Evolutionary conservation across 2,329 filamentous ascomycete species (phyloP).

Genomic region (Talaromyces atroroseus): DNA sequence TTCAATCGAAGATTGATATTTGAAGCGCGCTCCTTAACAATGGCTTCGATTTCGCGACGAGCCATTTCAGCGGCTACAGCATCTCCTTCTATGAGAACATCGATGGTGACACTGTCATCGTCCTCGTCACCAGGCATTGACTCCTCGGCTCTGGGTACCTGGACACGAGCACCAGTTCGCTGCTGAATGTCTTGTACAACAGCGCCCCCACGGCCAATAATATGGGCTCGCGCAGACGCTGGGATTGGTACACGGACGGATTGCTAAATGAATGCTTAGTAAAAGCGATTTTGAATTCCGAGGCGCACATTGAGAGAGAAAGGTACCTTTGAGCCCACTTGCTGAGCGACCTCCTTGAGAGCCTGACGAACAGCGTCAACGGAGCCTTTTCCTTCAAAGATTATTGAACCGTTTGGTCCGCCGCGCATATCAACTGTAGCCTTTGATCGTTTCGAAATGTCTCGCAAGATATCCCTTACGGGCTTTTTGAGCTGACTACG

Average conservation of each 20-base stretch:
- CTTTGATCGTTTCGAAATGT: conserved; percentile 88
- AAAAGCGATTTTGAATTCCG: not conserved
- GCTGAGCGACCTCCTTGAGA: conserved; percentile 79
- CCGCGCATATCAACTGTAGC: conserved; percentile 74
- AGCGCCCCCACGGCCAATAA: conserved; percentile 87
- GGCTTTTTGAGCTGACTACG: conserved; percentile 76
- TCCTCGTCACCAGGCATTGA: conserved; percentile 63
- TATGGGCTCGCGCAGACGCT: conserved; percentile 73
- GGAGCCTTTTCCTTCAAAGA: conserved; percentile 80
- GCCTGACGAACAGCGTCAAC: conserved; percentile 80
- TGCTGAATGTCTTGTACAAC: conserved; percentile 88
- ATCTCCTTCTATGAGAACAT: conserved; percentile 87
- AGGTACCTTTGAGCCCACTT: conserved; percentile 75
- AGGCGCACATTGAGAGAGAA: not conserved
- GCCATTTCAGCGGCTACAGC: conserved; percentile 80
- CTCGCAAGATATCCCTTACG: conserved; percentile 75
- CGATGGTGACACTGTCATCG: conserved; percentile 69
- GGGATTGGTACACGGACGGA: conserved; percentile 73
- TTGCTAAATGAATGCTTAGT: conserved; percentile 42
- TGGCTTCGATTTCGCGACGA: conserved; percentile 74
- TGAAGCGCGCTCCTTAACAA: conserved; percentile 78
- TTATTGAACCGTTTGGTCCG: conserved; percentile 65
- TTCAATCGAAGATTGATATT: conserved; percentile 76
- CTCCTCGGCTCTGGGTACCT: conserved; percentile 77
- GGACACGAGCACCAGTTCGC: conserved; percentile 82